These are phyloP conservation scores for Pseudozyma pruni DNA, from an alignment of 1,284 basidiomycete species.

Conservation along the genomic window DNA sequence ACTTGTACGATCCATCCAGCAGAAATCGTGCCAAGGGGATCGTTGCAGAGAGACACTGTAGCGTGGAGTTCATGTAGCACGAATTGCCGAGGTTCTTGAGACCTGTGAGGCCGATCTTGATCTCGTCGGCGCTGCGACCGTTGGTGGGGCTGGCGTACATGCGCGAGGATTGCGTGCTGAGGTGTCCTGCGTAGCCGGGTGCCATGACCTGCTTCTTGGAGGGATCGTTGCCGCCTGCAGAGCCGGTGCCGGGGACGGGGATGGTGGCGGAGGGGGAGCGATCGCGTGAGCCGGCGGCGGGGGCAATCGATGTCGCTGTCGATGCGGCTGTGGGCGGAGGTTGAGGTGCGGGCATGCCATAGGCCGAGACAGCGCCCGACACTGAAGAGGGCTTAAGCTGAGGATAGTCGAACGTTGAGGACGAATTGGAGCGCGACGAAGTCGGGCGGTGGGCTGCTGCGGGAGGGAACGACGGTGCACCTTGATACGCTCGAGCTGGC, in stretches of 20 bases:
- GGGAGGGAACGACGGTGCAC: conserved; percentile 53
- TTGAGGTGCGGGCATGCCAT: conserved; percentile 39
- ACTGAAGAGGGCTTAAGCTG: conserved; percentile 38
- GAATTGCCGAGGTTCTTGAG: conserved; percentile 67
- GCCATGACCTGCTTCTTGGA: conserved; percentile 46
- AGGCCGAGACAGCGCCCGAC: conserved; percentile 23
- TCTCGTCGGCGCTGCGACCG: conserved; percentile 42
- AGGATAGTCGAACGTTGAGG: conserved; percentile 55
- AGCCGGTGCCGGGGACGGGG: conserved; percentile 23
- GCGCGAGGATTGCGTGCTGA: conserved; percentile 30
- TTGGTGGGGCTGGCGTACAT: conserved; percentile 36
- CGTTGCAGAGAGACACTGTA: conserved; percentile 66
- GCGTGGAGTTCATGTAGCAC: conserved; percentile 68
- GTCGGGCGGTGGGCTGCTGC: conserved; percentile 37
- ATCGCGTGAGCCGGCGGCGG: conserved; percentile 13
- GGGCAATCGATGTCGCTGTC: conserved; percentile 23
- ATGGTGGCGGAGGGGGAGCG: conserved; percentile 14
- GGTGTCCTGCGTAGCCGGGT: conserved; percentile 39
- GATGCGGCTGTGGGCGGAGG: conserved; percentile 47
- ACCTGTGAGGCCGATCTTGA: conserved; percentile 63
- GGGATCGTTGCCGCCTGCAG: conserved; percentile 38
- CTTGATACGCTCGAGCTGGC: conserved; percentile 57
- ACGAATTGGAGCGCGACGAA: conserved; percentile 36
- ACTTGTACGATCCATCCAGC: conserved; percentile 78
- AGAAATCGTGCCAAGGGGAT: conserved; percentile 62